phyloP scores from a whole-genome alignment of 371 early-diverging fungal genomes.

The Fennellomyces sp. region DNA sequence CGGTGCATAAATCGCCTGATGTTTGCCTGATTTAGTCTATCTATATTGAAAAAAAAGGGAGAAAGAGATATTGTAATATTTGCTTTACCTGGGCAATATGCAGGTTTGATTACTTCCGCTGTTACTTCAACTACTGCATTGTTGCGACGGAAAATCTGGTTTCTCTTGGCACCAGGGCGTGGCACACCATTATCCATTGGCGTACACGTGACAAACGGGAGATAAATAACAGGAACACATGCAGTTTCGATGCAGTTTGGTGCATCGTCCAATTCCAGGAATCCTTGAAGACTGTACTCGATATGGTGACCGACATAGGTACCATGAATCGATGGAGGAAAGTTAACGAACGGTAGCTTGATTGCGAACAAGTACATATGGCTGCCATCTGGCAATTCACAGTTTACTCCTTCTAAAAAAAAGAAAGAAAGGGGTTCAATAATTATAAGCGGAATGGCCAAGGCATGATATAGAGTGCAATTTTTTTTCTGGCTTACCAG shows the following conservation, averaged over 20 bases:
- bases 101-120: conserved; percentile 37
- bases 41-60: too few species aligned
- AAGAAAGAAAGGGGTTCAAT: too few species aligned
- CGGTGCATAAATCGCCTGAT: conserved; percentile 43
- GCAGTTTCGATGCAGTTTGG: conserved; percentile 15
- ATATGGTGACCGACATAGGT: conserved; percentile 34
- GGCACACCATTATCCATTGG: conserved; percentile 1
- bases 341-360: conserved; percentile 41
- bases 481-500: conserved; percentile 5
- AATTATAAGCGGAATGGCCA: neutral
- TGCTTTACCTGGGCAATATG: conserved; percentile 43
- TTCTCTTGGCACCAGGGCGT: conserved; percentile 12
- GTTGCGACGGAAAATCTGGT: conserved; percentile 23
- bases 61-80: neutral
- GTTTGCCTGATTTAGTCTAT: neutral
- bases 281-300: conserved; percentile 42
- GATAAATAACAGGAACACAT: conserved; percentile 29
- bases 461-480: neutral
- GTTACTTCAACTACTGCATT: conserved; percentile 25
- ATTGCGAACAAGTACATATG: conserved; percentile 51
- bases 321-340: conserved; percentile 43
- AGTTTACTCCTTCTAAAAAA: conserved; percentile 8
- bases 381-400: conserved; percentile 25
- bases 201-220: conserved; percentile 32
- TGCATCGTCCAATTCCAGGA: conserved; percentile 23